Conservation (phyloP, 495 filamentous ascomycete species). For the Neurospora sp. region DNA sequence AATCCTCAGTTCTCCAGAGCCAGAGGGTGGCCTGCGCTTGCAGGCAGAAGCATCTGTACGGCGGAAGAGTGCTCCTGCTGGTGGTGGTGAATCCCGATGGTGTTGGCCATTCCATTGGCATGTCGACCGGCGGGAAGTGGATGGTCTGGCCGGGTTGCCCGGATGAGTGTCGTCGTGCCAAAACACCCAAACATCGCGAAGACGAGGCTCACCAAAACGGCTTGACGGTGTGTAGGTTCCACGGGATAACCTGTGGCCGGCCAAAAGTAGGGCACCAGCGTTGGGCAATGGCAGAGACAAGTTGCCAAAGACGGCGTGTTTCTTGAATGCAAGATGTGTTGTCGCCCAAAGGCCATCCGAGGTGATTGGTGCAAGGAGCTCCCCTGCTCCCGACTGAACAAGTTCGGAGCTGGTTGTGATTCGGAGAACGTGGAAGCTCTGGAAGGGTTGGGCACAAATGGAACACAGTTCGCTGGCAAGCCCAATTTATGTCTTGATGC, state of each 20-base stretch:
- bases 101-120: not conserved
- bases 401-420: conserved; percentile 13
- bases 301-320: not conserved
- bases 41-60: not conserved
- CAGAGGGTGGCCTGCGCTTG: not conserved
- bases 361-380: conserved; percentile 21
- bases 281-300: conserved; percentile 16
- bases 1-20: not conserved
- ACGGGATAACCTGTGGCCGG: not conserved
- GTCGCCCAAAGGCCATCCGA: conserved; percentile 9
- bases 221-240: not conserved
- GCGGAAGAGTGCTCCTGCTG: not conserved
- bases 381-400: conserved; percentile 4
- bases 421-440: conserved; percentile 4
- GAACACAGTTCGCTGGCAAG: conserved; percentile 2
- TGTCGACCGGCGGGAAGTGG: not conserved
- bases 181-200: not conserved
- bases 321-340: conserved; percentile 7
- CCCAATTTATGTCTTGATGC: conserved; percentile 1
- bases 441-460: conserved; percentile 4
- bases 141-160: not conserved
- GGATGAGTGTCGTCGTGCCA: not conserved
- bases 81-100: not conserved
- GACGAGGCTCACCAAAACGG: not conserved
- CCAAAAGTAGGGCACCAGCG: conserved; percentile 14